Evolutionary conservation across 345 rosid genomes (phyloP).

Genomic region (Excoecaria cochinchinensis): DNA sequence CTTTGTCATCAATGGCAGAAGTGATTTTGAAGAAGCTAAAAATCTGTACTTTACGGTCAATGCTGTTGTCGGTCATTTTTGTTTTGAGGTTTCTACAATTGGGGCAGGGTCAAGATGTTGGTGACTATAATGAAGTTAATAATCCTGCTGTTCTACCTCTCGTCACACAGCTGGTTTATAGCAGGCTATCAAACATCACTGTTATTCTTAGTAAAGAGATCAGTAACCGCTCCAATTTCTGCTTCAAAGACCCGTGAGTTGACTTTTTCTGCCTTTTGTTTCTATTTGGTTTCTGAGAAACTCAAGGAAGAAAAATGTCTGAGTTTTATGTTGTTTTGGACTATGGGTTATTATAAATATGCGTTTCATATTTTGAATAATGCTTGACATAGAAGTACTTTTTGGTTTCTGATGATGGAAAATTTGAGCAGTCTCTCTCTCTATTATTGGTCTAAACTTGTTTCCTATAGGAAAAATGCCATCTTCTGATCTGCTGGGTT

Average conservation of each 20-base stretch:
- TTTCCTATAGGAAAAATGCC: neutral
- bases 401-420: too few relatives aligned
- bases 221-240: constrained; percentile 52
- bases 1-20: neutral
- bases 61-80: constrained; percentile 39
- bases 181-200: constrained; percentile 58
- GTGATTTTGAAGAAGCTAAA: constrained; percentile 43
- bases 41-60: constrained; percentile 31
- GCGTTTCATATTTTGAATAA: too few relatives aligned
- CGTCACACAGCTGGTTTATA: constrained; percentile 42
- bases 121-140: constrained; percentile 38
- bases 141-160: constrained; percentile 58
- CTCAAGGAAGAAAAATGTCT: neutral
- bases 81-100: constrained; percentile 35
- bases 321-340: neutral
- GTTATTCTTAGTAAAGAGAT: constrained; percentile 45
- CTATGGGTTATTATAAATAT: neutral
- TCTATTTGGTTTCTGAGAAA: neutral
- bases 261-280: neutral
- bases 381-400: too few relatives aligned
- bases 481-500: neutral
- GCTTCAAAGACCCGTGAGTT: constrained; percentile 74
- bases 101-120: constrained; percentile 54
- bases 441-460: neutral
- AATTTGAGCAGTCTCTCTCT: neutral